These are phyloP conservation scores for Colletotrichum costaricense DNA, from an alignment of 2,329 filamentous ascomycete species.

Conservation along the genomic window DNA sequence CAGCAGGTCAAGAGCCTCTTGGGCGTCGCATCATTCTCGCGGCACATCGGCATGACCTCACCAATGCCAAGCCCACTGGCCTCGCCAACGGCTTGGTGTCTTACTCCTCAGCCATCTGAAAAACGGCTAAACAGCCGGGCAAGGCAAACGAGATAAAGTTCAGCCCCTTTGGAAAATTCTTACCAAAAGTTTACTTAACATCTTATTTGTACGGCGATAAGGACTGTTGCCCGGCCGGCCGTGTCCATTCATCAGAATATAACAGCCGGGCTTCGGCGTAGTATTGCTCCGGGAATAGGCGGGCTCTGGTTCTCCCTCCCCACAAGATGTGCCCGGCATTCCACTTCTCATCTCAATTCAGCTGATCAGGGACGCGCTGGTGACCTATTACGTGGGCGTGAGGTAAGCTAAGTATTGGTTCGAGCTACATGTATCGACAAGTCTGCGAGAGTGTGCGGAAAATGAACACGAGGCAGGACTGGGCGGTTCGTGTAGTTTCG, in stretches of 20 bases:
- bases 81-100: slow-evolving; percentile 4
- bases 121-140: neutral
- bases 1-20: neutral
- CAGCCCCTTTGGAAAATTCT: slow-evolving; percentile 1
- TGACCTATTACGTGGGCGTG: slow-evolving; percentile 1
- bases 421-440: neutral
- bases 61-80: neutral
- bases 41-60: slow-evolving; percentile 3
- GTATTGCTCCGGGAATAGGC: neutral
- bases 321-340: neutral
- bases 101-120: slow-evolving; percentile 3
- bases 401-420: neutral
- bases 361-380: neutral
- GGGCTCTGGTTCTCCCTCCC: neutral
- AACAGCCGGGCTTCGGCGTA: neutral
- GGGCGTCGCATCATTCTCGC: neutral
- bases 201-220: neutral
- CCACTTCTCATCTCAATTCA: neutral
- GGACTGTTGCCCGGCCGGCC: neutral
- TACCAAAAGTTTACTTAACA: neutral
- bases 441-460: neutral
- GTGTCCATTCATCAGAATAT: neutral
- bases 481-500: too few species aligned
- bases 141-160: slow-evolving; percentile 26
- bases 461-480: too few species aligned